Conservation (phyloP, 2,329 filamentous ascomycete species). For the Ceratocystis eucalypticola region DNA sequence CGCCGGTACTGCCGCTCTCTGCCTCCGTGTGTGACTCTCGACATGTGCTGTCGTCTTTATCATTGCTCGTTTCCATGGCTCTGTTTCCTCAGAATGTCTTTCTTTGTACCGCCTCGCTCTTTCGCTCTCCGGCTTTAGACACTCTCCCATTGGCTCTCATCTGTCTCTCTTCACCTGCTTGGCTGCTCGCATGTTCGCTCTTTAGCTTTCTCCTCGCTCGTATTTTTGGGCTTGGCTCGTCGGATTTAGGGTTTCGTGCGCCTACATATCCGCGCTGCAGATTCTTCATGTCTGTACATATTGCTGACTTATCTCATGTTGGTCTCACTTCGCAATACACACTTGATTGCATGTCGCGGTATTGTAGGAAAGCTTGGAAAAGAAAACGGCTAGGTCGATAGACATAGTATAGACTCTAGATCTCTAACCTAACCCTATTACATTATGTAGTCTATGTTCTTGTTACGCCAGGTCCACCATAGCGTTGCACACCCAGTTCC, state of each 20-base stretch:
- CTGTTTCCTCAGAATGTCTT: not conserved
- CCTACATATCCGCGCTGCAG: too few species aligned
- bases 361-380: too few species aligned
- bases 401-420: not conserved
- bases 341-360: too few species aligned
- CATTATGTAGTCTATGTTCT: not conserved
- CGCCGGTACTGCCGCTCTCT: too few species aligned
- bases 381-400: too few species aligned
- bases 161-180: not conserved
- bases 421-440: not conserved
- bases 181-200: not conserved
- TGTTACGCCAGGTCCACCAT: not conserved
- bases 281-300: not conserved
- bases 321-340: not conserved
- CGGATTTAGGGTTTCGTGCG: not conserved
- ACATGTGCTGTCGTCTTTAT: not conserved
- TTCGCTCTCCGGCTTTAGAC: not conserved
- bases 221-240: not conserved
- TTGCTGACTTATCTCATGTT: not conserved
- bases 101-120: not conserved
- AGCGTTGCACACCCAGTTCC: constrained; percentile 29
- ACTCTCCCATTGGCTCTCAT: not conserved
- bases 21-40: not conserved
- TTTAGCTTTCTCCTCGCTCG: not conserved
- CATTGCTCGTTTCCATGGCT: not conserved